Base-by-base conservation (phyloP, 345 rosid genomes). In the Turnera subulata region DNA sequence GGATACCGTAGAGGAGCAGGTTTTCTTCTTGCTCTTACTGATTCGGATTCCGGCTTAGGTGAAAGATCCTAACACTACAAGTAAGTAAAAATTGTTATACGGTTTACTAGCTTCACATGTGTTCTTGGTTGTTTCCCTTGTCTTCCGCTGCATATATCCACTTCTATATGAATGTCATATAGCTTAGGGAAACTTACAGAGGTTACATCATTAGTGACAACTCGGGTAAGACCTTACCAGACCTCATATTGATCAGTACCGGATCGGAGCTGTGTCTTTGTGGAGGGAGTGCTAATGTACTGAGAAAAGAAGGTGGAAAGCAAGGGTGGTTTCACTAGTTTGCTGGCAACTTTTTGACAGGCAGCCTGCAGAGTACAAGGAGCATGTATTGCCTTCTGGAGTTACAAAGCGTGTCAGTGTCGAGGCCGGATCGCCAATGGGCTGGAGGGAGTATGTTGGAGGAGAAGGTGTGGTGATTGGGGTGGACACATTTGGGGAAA, bases 101-200 rank as follows among this genome's bases (percentile, higher is more conserved):
- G n/a, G n/a, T n/a, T n/a, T n/a, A n/a, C n/a, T n/a, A n/a, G n/a
- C n/a, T n/a, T n/a, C n/a, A n/a, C n/a, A n/a, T n/a, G n/a, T n/a
- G n/a, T n/a, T n/a, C n/a, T n/a, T n/a, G n/a, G n/a, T n/a, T n/a
- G n/a, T n/a, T n/a, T 56, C 43, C 78, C n/a, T 50, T 74, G 16
- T 81, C 63, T 9, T 73, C 91, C 58, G 96, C 84, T 73, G 91
- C 76, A 15, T 78, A 95, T 37, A 92, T 96, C 44, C 92, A 95
- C n/a, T n/a, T n/a, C n/a, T n/a, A n/a, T n/a, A n/a, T n/a, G n/a
- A n/a, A n/a, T n/a, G n/a, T n/a, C n/a, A n/a, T n/a, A n/a, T n/a
- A n/a, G n/a, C n/a, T n/a, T n/a, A n/a, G n/a, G n/a, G n/a, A n/a
- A n/a, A n/a, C n/a, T n/a, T n/a, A n/a, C n/a, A 75, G 75, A 4